Evolutionary conservation across 768 basidiomycete genomes (phyloP), one percentile per base, ranked within the genome.

Genomic region (Fomitopsis serialis): DNA sequence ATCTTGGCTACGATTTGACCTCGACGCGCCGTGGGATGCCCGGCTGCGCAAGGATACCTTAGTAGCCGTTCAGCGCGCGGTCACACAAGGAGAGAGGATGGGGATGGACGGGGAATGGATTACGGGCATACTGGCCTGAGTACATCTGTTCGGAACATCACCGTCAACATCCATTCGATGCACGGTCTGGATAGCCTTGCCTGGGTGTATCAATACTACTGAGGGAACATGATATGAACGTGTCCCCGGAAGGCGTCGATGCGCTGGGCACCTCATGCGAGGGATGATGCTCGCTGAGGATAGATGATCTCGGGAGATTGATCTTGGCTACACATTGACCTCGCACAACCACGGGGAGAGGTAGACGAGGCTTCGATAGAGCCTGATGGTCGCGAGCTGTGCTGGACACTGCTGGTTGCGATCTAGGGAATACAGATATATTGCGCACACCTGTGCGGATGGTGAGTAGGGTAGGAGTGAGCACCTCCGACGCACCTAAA

Each of bases 241-340:
- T 45, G 22, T 45, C 24, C 21, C 24, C 44, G 21, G 21, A 51
- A 40, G 37, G 37, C 50, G 37, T 5, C 17, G n/a, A 23, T 37
- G 32, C 32, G 48, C 17, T 48, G 24, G 22, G 37, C 37, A 13
- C 34, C 40, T 24, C 54, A 36, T 35, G 52, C 45, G 23, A 61
- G 45, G 37, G 45, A 12, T 15, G 42, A 48, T 42, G 29, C 48
- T 54, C 47, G 37, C 15, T 19, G 27, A 46, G 22, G 47, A 49
- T 8, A 37, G 49, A 48, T 37, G 52, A 51, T 42, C 22, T 29
- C 12, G 19, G 17, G 36, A 19, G 44, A 54, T 74, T 57, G 19
- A 60, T 83, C 49, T 83, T 72, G 81, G 81, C 81, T 81, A 66
- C 80, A 76, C 48, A 73, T 83, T 83, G 81, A 83, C 82, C 81